These are phyloP conservation scores for Lolium multiflorum DNA, from an alignment of 176 grass and related monocot species.

Conservation along the genomic window DNA sequence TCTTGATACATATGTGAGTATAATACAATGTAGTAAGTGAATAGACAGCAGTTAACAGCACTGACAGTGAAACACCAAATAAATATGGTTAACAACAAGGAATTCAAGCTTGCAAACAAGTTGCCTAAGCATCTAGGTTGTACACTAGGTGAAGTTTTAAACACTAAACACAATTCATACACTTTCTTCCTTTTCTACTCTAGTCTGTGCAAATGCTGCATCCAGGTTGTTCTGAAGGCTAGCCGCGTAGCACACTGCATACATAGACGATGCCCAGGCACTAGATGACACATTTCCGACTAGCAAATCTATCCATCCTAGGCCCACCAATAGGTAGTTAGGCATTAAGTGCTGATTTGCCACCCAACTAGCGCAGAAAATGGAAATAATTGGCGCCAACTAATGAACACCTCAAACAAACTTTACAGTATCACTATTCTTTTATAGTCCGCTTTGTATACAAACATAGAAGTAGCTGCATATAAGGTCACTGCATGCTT, in stretches of 20 bases:
- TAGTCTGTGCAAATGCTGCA: conserved; percentile 33
- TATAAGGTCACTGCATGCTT: too few relatives aligned
- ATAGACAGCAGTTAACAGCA: too few relatives aligned
- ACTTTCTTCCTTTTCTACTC: conserved; percentile 17
- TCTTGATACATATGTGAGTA: too few relatives aligned
- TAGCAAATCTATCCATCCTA: too few relatives aligned
- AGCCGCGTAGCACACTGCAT: neutral
- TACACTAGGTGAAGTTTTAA: neutral
- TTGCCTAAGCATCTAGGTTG: neutral
- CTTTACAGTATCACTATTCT: neutral
- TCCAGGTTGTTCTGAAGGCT: neutral
- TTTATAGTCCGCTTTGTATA: neutral
- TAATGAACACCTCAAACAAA: neutral
- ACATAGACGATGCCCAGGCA: neutral
- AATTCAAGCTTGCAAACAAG: neutral
- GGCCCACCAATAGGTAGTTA: too few relatives aligned
- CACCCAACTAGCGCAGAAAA: neutral
- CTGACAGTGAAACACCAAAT: too few relatives aligned
- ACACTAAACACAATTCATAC: neutral
- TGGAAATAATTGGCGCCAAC: too few relatives aligned
- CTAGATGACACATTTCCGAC: neutral
- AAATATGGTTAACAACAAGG: too few relatives aligned
- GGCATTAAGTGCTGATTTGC: neutral
- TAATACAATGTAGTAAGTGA: too few relatives aligned
- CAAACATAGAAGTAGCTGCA: neutral